Conservation (phyloP, 2,329 filamentous ascomycete species). For the Stagonosporopsis chrysanthemi region DNA sequence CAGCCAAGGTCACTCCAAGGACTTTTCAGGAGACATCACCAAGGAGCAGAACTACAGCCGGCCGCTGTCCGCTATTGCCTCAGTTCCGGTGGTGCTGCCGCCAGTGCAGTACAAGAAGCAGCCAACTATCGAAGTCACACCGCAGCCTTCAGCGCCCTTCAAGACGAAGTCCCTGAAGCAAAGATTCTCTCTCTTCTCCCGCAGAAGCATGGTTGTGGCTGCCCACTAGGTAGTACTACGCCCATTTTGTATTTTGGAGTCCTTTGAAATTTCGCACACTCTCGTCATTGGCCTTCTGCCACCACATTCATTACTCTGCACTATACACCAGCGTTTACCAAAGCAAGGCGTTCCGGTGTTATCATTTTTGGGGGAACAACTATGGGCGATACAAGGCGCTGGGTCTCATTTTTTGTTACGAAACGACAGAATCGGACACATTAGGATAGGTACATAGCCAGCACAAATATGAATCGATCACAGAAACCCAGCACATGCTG, state of each 20-base stretch:
- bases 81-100: background rate
- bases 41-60: constrained; percentile 17
- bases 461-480: constrained; percentile 5
- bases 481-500: constrained; percentile 3
- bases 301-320: constrained; percentile 10
- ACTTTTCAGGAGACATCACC: constrained; percentile 2
- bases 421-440: background rate
- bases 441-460: background rate
- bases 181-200: constrained; percentile 20
- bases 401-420: constrained; percentile 6
- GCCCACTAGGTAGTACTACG: constrained; percentile 12
- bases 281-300: constrained; percentile 1
- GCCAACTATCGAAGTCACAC: constrained; percentile 6
- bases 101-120: constrained; percentile 7
- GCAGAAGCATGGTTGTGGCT: constrained; percentile 18
- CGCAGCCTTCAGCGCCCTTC: background rate
- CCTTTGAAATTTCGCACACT: background rate
- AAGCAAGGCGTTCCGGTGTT: constrained; percentile 17
- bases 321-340: constrained; percentile 15
- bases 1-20: constrained; percentile 9
- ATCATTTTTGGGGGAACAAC: background rate
- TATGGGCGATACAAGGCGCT: constrained; percentile 2
- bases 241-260: background rate
- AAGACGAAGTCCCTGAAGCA: constrained; percentile 13
- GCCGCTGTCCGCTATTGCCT: constrained; percentile 7